phyloP scores from a whole-genome alignment of 805 yeast genomes.

The Candida nonsorbophila region DNA sequence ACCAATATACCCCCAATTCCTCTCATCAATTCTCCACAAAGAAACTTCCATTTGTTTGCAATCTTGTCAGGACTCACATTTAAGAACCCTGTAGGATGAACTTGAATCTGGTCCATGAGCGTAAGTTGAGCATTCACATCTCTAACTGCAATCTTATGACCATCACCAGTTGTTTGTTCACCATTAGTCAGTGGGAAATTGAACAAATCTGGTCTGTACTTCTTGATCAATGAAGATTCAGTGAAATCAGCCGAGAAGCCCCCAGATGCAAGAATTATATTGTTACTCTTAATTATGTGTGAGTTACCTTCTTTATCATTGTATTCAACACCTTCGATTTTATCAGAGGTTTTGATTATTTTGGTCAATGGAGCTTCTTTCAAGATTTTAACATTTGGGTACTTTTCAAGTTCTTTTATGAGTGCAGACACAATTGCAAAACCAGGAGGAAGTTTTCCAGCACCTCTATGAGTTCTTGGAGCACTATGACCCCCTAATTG shows the following conservation, averaged over 20 bases:
- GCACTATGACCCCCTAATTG: constrained; percentile 37
- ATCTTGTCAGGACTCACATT: constrained; percentile 29
- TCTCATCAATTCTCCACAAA: constrained; percentile 57
- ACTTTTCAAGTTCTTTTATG: constrained; percentile 27
- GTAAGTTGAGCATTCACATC: constrained; percentile 44
- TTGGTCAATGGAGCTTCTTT: constrained; percentile 10
- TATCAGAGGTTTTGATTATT: constrained; percentile 19
- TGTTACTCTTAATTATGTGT: constrained; percentile 6
- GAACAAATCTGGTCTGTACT: constrained; percentile 43
- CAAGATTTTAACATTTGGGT: constrained; percentile 16
- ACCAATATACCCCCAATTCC: constrained; percentile 55
- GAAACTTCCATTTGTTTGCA: constrained; percentile 35
- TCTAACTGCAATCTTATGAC: constrained; percentile 42
- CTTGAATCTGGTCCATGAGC: constrained; percentile 56
- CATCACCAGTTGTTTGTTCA: constrained; percentile 53
- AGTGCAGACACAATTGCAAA: constrained; percentile 49
- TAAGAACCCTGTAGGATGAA: constrained; percentile 61
- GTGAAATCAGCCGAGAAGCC: constrained; percentile 47
- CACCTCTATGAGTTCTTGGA: constrained; percentile 37
- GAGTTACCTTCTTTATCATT: constrained; percentile 5
- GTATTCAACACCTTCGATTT: constrained; percentile 41
- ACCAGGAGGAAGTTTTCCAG: constrained; percentile 51
- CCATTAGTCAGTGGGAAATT: constrained; percentile 54
- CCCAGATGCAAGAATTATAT: constrained; percentile 54
- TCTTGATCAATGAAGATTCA: constrained; percentile 26